Evolutionary conservation across 2,329 filamentous ascomycete species (phyloP).

Genomic region (Hortaea werneckii): DNA sequence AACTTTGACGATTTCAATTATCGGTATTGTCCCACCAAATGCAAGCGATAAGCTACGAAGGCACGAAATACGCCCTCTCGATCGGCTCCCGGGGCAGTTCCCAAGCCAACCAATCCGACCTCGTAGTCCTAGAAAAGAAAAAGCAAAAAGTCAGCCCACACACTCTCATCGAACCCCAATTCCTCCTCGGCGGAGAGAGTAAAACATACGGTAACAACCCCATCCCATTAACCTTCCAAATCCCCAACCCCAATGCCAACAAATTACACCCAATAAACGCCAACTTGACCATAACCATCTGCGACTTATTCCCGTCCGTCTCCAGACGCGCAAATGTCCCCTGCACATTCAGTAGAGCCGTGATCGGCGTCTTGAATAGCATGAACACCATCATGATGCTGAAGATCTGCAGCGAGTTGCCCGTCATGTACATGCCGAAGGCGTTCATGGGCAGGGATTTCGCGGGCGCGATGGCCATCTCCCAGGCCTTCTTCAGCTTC

Average conservation of each 20-base stretch:
- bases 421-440: constrained; percentile 99
- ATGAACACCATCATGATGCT: constrained; percentile 99
- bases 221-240: constrained; percentile 98
- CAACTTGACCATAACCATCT: constrained; percentile 73
- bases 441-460: constrained; percentile 96
- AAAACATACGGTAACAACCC: constrained; percentile 72
- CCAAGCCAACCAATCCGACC: constrained; percentile 97
- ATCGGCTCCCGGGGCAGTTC: constrained; percentile 62
- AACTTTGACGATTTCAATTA: too few relatives aligned
- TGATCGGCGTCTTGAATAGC: constrained; percentile 92
- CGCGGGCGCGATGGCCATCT: constrained; percentile 83
- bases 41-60: constrained; percentile 8
- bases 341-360: constrained; percentile 73
- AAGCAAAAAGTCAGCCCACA: constrained; percentile 13
- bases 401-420: constrained; percentile 96
- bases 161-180: not conserved
- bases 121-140: constrained; percentile 59
- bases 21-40: too few relatives aligned
- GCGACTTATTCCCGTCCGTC: constrained; percentile 61
- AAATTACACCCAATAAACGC: constrained; percentile 84
- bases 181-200: not conserved
- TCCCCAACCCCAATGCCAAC: constrained; percentile 68
- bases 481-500: constrained; percentile 98
- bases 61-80: constrained; percentile 45
- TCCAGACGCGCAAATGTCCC: constrained; percentile 87